phyloP scores from a whole-genome alignment of 2,329 filamentous ascomycete species.

The Ceratocystis variospora region DNA sequence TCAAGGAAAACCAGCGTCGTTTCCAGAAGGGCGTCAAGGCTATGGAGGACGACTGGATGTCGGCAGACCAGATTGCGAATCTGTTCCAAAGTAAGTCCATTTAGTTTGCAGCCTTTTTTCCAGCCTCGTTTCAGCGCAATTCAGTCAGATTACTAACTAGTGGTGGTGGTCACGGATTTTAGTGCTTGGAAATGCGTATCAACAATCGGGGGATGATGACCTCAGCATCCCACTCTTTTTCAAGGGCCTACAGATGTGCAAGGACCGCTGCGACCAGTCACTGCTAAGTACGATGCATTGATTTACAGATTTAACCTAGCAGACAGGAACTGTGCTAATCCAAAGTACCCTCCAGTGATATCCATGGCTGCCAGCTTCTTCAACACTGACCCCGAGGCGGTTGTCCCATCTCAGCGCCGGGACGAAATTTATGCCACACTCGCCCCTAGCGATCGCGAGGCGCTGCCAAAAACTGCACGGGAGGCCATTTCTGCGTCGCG shows the following conservation, averaged over 20 bases:
- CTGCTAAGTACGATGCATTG: constrained; percentile 47
- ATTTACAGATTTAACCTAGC: not conserved
- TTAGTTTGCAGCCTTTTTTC: not conserved
- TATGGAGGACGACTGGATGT: constrained; percentile 59
- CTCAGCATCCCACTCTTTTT: constrained; percentile 60
- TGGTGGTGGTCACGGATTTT: constrained; percentile 3
- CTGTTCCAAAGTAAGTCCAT: constrained; percentile 47
- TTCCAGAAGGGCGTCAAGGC: constrained; percentile 53
- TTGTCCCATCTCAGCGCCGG: not conserved
- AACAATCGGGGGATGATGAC: constrained; percentile 25
- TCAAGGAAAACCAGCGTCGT: constrained; percentile 60
- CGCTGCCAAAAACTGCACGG: constrained; percentile 11
- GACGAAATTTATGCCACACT: constrained; percentile 12
- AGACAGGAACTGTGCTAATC: not conserved
- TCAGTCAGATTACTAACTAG: constrained; percentile 22
- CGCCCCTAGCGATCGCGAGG: constrained; percentile 11
- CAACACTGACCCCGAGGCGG: constrained; percentile 11
- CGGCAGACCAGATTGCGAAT: constrained; percentile 56
- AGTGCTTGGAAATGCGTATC: constrained; percentile 66
- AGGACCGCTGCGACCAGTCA: constrained; percentile 58
- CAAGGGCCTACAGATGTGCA: constrained; percentile 61
- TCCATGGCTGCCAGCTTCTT: constrained; percentile 17
- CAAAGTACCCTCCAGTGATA: constrained; percentile 9
- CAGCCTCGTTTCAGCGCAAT: not conserved
- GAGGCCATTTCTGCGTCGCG: constrained; percentile 11